Conservation (phyloP, 2,329 filamentous ascomycete genomes). For the Cladosporium cucumerinum region DNA sequence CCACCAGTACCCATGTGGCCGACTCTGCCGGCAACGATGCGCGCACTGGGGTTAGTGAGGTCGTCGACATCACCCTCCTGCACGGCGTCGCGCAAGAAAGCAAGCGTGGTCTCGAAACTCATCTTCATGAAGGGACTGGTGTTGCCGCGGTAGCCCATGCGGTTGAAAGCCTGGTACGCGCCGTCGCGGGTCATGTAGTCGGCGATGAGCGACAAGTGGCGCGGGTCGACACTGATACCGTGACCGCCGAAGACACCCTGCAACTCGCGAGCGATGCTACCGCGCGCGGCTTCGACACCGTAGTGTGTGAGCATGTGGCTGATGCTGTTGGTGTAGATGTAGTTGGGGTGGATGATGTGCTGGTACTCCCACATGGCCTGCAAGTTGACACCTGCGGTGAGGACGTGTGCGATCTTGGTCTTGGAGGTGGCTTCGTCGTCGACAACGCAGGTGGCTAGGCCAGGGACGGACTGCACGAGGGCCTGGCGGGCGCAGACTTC, state of each 20-base stretch:
- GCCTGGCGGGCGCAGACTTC: slow-evolving; percentile 75
- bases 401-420: slow-evolving; percentile 47
- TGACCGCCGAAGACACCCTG: slow-evolving; percentile 81
- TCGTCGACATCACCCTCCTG: slow-evolving; percentile 88
- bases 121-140: slow-evolving; percentile 96
- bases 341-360: slow-evolving; percentile 80
- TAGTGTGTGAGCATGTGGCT: slow-evolving; percentile 79
- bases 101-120: slow-evolving; percentile 97
- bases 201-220: slow-evolving; percentile 91
- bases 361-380: slow-evolving; percentile 85
- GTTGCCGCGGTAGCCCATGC: slow-evolving; percentile 79
- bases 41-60: slow-evolving; percentile 75
- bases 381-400: slow-evolving; percentile 83
- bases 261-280: slow-evolving; percentile 82
- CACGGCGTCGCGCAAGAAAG: slow-evolving; percentile 89
- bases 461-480: slow-evolving; percentile 81
- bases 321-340: slow-evolving; percentile 89
- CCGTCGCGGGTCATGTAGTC: slow-evolving; percentile 97
- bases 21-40: slow-evolving; percentile 82
- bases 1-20: slow-evolving; percentile 83
- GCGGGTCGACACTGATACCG: slow-evolving; percentile 85
- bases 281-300: slow-evolving; percentile 88
- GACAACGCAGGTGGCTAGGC: slow-evolving; percentile 69
- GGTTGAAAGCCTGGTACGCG: slow-evolving; percentile 85
- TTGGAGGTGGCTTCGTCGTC: slow-evolving; percentile 58